Evolutionary conservation across 768 basidiomycete species (phyloP), one percentile per base, ranked within the genome.

Genomic region (Lactarius hengduanensis): DNA sequence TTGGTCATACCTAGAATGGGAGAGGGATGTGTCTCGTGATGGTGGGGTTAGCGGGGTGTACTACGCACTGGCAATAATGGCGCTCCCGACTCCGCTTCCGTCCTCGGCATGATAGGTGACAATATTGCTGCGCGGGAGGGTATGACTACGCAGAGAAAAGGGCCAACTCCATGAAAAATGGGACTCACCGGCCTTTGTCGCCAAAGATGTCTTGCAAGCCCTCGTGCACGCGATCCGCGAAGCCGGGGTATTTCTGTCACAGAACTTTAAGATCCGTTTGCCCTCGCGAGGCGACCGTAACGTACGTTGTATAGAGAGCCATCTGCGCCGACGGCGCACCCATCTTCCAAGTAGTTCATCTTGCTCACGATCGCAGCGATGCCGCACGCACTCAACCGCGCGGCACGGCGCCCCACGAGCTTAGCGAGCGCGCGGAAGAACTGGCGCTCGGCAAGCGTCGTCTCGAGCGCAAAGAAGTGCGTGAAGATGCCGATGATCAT

Each of bases 401-500:
- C 97, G 0, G 96, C 93, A 26, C 96, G 88, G 36, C 89, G 83
- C 28, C 94, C 94, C 47, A 96, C 92, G 60, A 97, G 83, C 73
- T 89, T 89, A 1, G 96, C 93, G 43, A 98, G 86, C 2, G 92
- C 89, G 59, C 92, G 87, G 90, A 99, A 96, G 82, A 99, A 98
- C 74, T 96, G 92, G 30, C 96, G 90, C 78, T 99, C 96, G 8
- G 94, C 93, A 34, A 96, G 82, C 1, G 96, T 98, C 30, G 97
- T 98, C 79, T 98, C 96, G 53, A 98, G 81, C 45, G 91, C 92
- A 74, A n/a, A 98, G 83, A 98, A 98, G 80, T 98, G 93, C 8
- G 90, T 86, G 80, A 99, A 98, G 72, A 99, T 94, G 57, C 96
- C 96, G 73, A 97, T 93, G 75, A 95, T 87, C 86, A 96, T 97